Percentiles rank a stretch among this genome's conserved stretches.
Conservation (phyloP, 2,329 filamentous ascomycete species). For the Plectosphaerella sp. region DNA sequence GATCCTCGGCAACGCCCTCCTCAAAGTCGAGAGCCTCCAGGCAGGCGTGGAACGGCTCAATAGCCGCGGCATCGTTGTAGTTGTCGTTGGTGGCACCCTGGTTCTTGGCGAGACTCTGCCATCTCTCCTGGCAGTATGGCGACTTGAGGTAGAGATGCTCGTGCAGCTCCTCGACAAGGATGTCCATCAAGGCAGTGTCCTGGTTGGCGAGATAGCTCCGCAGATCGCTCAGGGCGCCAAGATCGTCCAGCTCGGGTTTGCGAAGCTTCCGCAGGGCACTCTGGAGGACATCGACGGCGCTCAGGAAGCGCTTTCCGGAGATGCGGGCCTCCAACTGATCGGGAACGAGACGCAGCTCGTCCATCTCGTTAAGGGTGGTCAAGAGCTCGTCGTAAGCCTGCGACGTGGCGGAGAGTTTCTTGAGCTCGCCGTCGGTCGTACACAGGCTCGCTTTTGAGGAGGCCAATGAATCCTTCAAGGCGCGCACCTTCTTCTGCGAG, state of each 20-base stretch:
- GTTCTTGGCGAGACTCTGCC: constrained; percentile 75
- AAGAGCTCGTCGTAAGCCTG: constrained; percentile 89
- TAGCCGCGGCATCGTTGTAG: constrained; percentile 38
- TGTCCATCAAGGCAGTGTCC: constrained; percentile 86
- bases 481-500: constrained; percentile 80
- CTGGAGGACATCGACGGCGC: constrained; percentile 87
- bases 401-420: constrained; percentile 80
- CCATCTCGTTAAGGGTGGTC: constrained; percentile 75
- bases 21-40: constrained; percentile 59
- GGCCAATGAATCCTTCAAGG: constrained; percentile 76
- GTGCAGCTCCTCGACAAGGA: constrained; percentile 93
- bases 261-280: constrained; percentile 79
- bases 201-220: constrained; percentile 88
- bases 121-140: constrained; percentile 92
- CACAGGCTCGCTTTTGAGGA: constrained; percentile 78
- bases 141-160: constrained; percentile 97
- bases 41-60: constrained; percentile 53
- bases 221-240: constrained; percentile 82
- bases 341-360: constrained; percentile 83
- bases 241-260: constrained; percentile 84
- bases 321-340: constrained; percentile 92
- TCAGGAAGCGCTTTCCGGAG: constrained; percentile 91
- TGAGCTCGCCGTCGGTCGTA: constrained; percentile 83
- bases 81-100: constrained; percentile 51
- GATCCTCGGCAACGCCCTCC: constrained; percentile 70